Evolutionary conservation across 1,139 yeast genomes (phyloP), one percentile per base, ranked within the genome.

Genomic region (Taphrina confusa): DNA sequence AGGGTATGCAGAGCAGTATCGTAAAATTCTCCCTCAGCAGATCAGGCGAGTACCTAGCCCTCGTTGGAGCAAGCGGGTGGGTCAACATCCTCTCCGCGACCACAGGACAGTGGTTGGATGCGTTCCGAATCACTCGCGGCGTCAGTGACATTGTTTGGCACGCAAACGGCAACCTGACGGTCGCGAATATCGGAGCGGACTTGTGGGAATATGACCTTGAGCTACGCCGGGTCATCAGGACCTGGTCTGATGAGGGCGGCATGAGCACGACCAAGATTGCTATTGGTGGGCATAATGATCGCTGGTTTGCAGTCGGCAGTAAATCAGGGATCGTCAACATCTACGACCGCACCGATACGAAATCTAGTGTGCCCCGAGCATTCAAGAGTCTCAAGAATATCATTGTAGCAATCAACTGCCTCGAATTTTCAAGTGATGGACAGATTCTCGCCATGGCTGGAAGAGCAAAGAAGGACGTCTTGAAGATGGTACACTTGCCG

Each of bases 231-330:
- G 78, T 88, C 23, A 65, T 80, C 1, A 77, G 79, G 60, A 82
- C 83, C 69, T 94, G 98, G 98, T 79, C 78, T 58, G 98, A 94
- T 70, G 86, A 84, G 46, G 86, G 95, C 28, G 95, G 95, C 31
- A 78, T 88, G 36, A 95, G 95, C 33, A 82, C 89, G 61, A 89
- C 97, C 4, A 81, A 80, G 63, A 73, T 92, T 33, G 85, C 83
- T 58, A 71, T 87, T n/a, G 95, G 95, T 18, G 94, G 95, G n/a
- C 79, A 78, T 57, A 77, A 80, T 57, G 83, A 84, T 70, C 80
- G 90, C 66, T 92, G 91, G 89, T 72, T 87, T 62, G 98, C 98
- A 0, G 77, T 94, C 63, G 98, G 98, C 45, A 81, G 87, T 68
- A 83, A 83, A 66, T 85, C 87, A 66, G 99, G 99, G 68, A 82